phyloP scores from a whole-genome alignment of 352 stramenopile species.

The Globisporangium spiculum region DNA sequence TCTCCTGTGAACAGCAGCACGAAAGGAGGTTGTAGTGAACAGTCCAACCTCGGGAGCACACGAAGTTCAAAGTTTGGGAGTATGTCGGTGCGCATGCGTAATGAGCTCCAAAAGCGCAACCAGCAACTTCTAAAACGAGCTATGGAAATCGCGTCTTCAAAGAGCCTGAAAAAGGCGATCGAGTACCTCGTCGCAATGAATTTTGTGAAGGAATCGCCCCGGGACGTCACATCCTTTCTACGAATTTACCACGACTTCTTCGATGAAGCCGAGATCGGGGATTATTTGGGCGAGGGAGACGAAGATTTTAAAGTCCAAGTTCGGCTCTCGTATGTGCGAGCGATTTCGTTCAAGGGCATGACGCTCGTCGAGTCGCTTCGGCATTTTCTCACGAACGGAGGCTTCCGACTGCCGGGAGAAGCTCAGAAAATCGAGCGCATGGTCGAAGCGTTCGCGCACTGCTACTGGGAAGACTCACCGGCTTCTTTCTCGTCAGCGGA shows the following conservation, averaged over 20 bases:
- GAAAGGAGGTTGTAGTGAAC: not conserved
- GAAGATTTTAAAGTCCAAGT: slow-evolving; percentile 91
- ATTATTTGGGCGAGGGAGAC: slow-evolving; percentile 93
- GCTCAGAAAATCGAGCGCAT: slow-evolving; percentile 98
- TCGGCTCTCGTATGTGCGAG: slow-evolving; percentile 93
- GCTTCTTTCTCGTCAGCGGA: slow-evolving; percentile 72
- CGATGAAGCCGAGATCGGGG: slow-evolving; percentile 90
- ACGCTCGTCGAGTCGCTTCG: slow-evolving; percentile 95
- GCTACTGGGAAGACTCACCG: slow-evolving; percentile 95
- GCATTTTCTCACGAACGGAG: slow-evolving; percentile 96
- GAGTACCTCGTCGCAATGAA: slow-evolving; percentile 86
- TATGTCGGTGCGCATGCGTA: slow-evolving; percentile 74
- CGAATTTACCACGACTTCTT: slow-evolving; percentile 93
- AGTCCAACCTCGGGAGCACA: not conserved
- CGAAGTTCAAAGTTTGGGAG: slow-evolving; percentile 37
- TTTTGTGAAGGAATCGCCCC: slow-evolving; percentile 78
- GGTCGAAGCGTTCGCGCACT: slow-evolving; percentile 96
- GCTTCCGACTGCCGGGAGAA: slow-evolving; percentile 97
- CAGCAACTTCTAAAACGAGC: slow-evolving; percentile 77
- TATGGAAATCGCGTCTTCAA: slow-evolving; percentile 76
- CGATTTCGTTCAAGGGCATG: slow-evolving; percentile 97
- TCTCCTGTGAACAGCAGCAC: slow-evolving; percentile 1
- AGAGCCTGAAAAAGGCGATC: slow-evolving; percentile 86
- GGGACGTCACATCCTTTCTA: slow-evolving; percentile 94
- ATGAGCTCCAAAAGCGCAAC: slow-evolving; percentile 81